These are phyloP conservation scores for Sporothrix schenckii DNA, from an alignment of 2,329 filamentous ascomycete genomes.

Conservation along the genomic window DNA sequence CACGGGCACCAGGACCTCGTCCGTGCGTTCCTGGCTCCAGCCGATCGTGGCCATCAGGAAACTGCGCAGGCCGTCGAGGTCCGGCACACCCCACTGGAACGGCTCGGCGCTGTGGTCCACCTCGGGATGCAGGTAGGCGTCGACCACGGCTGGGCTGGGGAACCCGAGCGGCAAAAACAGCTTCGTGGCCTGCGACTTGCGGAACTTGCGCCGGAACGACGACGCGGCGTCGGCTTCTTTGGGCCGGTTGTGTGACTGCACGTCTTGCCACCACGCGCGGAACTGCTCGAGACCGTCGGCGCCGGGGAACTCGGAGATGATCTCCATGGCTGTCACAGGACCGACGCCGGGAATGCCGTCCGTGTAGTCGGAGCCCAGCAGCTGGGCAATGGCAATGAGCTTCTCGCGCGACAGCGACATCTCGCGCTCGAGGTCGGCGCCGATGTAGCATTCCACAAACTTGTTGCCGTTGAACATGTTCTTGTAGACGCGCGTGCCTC, in stretches of 20 bases:
- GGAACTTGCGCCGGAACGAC: conserved; percentile 82
- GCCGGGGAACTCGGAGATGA: conserved; percentile 82
- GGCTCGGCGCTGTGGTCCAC: conserved; percentile 76
- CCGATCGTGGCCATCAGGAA: conserved; percentile 93
- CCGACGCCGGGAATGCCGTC: conserved; percentile 89
- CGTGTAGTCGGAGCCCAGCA: conserved; percentile 93
- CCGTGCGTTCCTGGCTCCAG: conserved; percentile 87
- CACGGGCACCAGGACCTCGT: conserved; percentile 93
- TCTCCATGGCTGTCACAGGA: conserved; percentile 91
- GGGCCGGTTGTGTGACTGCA: conserved; percentile 69
- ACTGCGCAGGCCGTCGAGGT: conserved; percentile 78
- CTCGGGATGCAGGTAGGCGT: conserved; percentile 83
- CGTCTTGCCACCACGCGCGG: conserved; percentile 80
- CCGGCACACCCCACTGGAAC: conserved; percentile 96
- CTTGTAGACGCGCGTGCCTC: conserved; percentile 94
- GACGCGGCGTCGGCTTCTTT: conserved; percentile 63
- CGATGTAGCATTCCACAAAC: conserved; percentile 93
- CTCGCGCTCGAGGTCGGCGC: conserved; percentile 81
- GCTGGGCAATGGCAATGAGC: conserved; percentile 85
- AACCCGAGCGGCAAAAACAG: conserved; percentile 83
- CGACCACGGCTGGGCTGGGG: conserved; percentile 74
- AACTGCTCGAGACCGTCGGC: conserved; percentile 69
- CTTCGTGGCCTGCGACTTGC: conserved; percentile 75
- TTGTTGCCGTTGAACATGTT: conserved; percentile 99
- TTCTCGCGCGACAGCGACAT: conserved; percentile 83